Evolutionary conservation across 176 grass and related monocot species (phyloP).

Genomic region (Carex pumila): DNA sequence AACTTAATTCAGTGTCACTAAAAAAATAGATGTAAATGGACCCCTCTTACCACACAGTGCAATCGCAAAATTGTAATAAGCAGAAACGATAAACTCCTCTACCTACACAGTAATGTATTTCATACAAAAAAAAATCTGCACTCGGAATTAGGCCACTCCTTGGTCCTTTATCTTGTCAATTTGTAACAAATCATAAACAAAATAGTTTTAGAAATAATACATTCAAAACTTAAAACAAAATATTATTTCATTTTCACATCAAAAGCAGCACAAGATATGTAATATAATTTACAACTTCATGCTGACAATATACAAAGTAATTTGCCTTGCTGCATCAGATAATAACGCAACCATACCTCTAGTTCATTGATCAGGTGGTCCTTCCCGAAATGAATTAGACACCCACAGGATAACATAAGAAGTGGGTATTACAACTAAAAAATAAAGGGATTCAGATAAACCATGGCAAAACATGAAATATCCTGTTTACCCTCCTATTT

Average conservation of each 20-base stretch:
- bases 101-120: too few relatives aligned
- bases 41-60: too few relatives aligned
- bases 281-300: slow-evolving; percentile 1
- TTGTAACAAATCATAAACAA: neutral
- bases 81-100: too few relatives aligned
- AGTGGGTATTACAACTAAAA: neutral
- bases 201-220: neutral
- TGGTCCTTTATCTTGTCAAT: too few relatives aligned
- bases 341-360: neutral
- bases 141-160: too few relatives aligned
- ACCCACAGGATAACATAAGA: neutral
- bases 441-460: neutral
- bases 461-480: neutral
- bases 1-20: too few relatives aligned
- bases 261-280: neutral
- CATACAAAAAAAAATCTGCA: too few relatives aligned
- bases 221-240: neutral
- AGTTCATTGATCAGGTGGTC: neutral
- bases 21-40: too few relatives aligned
- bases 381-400: neutral
- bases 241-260: neutral
- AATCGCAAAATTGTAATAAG: too few relatives aligned
- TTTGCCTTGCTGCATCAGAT: neutral
- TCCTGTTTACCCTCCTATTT: neutral
- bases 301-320: neutral